phyloP scores from a whole-genome alignment of 2,329 filamentous ascomycete species.

The Epichloe sylvatica region DNA sequence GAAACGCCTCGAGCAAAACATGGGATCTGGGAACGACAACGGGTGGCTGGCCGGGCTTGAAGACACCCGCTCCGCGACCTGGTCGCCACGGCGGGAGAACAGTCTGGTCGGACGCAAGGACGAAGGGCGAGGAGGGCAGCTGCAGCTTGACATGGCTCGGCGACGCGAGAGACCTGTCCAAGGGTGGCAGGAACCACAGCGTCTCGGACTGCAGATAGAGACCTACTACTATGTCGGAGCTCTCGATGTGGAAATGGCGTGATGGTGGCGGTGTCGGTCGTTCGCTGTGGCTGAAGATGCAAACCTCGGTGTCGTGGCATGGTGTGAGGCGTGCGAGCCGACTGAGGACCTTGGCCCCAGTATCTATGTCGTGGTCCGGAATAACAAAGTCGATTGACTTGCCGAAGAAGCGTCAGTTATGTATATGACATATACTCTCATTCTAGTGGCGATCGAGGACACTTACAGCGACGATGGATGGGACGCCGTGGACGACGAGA shows the following conservation, averaged over 20 bases:
- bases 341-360: background rate
- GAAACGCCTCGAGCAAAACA: slow-evolving; percentile 1
- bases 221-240: background rate
- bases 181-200: too few species aligned
- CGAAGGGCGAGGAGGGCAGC: too few species aligned
- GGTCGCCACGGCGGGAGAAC: too few species aligned
- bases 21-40: background rate
- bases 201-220: too few species aligned
- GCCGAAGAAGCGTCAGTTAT: background rate
- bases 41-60: too few species aligned
- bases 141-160: too few species aligned
- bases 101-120: too few species aligned
- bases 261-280: background rate
- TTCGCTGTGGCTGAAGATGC: background rate
- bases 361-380: background rate
- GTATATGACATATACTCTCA: background rate
- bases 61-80: too few species aligned
- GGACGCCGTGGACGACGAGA: background rate
- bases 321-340: background rate
- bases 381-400: background rate
- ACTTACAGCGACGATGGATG: background rate
- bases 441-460: background rate
- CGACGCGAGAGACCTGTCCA: too few species aligned
- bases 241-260: background rate
- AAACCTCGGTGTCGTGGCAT: background rate